Evolutionary conservation across 2,329 filamentous ascomycete genomes (phyloP), one percentile per base, ranked within the genome.

Genomic region (Sporothrix brasiliensis): DNA sequence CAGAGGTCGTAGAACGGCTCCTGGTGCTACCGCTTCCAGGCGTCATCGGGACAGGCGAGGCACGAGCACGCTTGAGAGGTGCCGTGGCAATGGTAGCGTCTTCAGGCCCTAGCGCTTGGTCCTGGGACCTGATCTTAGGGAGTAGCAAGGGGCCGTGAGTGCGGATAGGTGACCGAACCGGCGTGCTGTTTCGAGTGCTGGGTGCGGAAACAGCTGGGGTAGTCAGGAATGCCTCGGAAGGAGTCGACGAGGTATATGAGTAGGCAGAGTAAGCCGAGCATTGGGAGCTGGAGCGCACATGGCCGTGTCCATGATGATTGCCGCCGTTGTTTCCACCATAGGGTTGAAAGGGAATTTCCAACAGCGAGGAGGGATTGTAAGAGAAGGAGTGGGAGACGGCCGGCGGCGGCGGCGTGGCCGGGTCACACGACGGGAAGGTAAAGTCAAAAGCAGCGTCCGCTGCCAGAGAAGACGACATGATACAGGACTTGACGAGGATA

Each of bases 91-190:
- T 30, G 27, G 72, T 72, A 54, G 82, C 83, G 52, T 83, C 82
- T 53, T 86, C 86, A 74, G 30, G 16, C 6, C 89, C 88, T 73
- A 93, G 87, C 73, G 90, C 85, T 80, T 94, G 91, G 81, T 97
- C 93, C 81, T 95, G 93, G 53, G 88, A 88, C 72, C 93, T 88
- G 81, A 96, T 94, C 85, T 93, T 95, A 77, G 93, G 93, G 44
- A 97, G 85, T 72, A 97, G 83, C 65, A 92, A 83, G 67, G 92
- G 92, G 68, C 92, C 92, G 81, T 93, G 90, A 73, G 92, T 90
- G 72, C 89, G 87, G 75, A 94, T 87, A 72, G 92, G 91, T 47
- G 91, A 91, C 73, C 85, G 82, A 53, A 85, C 81, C 52, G 92
- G 91, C 14, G 91, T 93, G 68, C 89, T 91, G 75, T 88, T 84